phyloP scores from a whole-genome alignment of 495 filamentous ascomycete genomes.

The Xylaria acuta region DNA sequence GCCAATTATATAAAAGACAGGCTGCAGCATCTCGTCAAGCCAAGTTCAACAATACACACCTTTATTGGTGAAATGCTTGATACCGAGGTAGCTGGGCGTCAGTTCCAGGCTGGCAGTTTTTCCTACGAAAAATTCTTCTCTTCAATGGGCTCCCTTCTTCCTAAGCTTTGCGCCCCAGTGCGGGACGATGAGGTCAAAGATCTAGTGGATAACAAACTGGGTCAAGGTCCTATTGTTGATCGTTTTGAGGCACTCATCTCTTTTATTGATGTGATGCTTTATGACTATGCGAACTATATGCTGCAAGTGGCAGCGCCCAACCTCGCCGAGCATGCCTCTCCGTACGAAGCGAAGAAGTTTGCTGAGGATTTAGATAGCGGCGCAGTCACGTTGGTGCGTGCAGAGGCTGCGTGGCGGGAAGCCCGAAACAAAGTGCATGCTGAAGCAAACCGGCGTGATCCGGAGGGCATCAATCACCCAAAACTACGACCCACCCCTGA shows the following conservation, averaged over 20 bases:
- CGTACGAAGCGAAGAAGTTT: slow-evolving; percentile 83
- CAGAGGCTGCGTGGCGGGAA: slow-evolving; percentile 73
- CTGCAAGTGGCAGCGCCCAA: slow-evolving; percentile 79
- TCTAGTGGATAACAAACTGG: slow-evolving; percentile 72
- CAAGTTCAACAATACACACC: slow-evolving; percentile 79
- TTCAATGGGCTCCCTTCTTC: slow-evolving; percentile 87
- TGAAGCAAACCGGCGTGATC: slow-evolving; percentile 75
- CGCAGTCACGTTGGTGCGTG: slow-evolving; percentile 63
- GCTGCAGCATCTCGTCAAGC: slow-evolving; percentile 79
- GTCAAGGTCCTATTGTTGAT: slow-evolving; percentile 78
- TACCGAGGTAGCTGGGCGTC: slow-evolving; percentile 72
- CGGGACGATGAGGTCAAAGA: slow-evolving; percentile 84
- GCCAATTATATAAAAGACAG: slow-evolving; percentile 85
- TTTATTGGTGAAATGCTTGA: slow-evolving; percentile 88
- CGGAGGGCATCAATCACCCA: slow-evolving; percentile 66
- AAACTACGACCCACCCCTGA: slow-evolving; percentile 63
- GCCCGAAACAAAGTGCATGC: slow-evolving; percentile 71
- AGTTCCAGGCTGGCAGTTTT: slow-evolving; percentile 82
- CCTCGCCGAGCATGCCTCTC: slow-evolving; percentile 78
- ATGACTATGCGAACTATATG: slow-evolving; percentile 95
- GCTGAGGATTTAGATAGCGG: slow-evolving; percentile 70
- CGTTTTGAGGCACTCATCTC: slow-evolving; percentile 82
- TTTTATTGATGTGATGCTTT: slow-evolving; percentile 87
- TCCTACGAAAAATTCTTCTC: slow-evolving; percentile 94
- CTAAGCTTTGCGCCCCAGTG: slow-evolving; percentile 90